Conservation (phyloP, 2,329 filamentous ascomycete genomes). For the Stachybotrys chlorohalonatus region DNA sequence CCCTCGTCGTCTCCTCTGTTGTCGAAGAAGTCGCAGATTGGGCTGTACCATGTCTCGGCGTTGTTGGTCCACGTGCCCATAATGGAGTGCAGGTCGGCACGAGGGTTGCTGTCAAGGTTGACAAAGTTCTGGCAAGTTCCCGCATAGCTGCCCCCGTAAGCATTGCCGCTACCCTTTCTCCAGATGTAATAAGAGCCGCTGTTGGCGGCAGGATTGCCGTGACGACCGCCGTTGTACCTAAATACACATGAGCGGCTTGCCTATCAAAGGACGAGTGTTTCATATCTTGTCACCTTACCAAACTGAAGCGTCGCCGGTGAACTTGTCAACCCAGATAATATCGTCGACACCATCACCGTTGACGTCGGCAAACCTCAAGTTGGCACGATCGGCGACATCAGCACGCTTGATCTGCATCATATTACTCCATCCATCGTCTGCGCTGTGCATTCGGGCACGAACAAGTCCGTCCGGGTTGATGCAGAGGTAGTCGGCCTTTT, state of each 20-base stretch:
- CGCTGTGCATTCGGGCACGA: neutral
- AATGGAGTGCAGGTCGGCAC: conserved; percentile 12
- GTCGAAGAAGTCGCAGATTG: conserved; percentile 15
- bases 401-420: conserved; percentile 19
- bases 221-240: conserved; percentile 15
- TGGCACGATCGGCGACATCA: conserved; percentile 21
- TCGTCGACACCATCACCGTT: conserved; percentile 20
- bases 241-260: neutral
- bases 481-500: conserved; percentile 22
- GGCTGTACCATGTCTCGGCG: conserved; percentile 31
- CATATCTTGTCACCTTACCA: conserved; percentile 8
- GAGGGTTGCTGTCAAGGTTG: conserved; percentile 15
- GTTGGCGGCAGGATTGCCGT: neutral
- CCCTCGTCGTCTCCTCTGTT: neutral
- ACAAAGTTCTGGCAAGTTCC: conserved; percentile 10
- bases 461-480: conserved; percentile 15
- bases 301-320: conserved; percentile 18
- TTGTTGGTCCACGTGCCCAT: conserved; percentile 1
- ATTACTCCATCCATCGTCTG: conserved; percentile 12
- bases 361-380: conserved; percentile 27
- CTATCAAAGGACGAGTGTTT: neutral
- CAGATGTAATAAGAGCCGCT: conserved; percentile 8
- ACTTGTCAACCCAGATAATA: conserved; percentile 24
- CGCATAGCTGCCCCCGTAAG: conserved; percentile 2
- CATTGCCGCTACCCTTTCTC: conserved; percentile 1